phyloP scores from a whole-genome alignment of 192 early-diverging fungal genomes.

The Rhizophlyctis rosea region DNA sequence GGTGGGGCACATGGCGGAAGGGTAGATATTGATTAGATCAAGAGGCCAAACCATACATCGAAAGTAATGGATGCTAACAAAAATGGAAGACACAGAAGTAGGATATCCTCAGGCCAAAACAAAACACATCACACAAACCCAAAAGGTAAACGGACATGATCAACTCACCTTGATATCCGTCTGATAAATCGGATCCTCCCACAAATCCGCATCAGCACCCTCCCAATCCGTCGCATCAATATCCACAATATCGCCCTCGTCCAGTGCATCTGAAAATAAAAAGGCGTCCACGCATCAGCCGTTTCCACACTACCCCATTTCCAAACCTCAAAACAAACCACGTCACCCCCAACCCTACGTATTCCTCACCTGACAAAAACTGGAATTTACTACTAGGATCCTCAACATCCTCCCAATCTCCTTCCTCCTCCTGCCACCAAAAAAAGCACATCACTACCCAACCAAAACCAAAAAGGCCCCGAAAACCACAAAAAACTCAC shows the following conservation, averaged over 20 bases:
- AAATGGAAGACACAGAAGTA: no score
- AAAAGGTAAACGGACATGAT: neutral
- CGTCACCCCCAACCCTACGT: neutral
- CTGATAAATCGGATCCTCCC: conserved; percentile 29
- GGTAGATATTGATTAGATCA: neutral
- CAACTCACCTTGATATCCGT: conserved; percentile 34
- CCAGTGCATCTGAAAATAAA: neutral
- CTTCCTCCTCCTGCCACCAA: conserved; percentile 36
- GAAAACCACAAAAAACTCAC: conserved; percentile 15
- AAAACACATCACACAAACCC: neutral
- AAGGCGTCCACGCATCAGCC: neutral
- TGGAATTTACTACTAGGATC: neutral
- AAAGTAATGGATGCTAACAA: no score
- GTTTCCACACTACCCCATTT: neutral
- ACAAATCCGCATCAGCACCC: conserved; percentile 23
- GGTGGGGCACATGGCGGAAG: neutral
- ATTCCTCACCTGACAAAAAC: neutral
- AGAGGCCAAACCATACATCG: neutral
- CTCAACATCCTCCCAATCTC: conserved; percentile 65
- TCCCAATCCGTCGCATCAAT: conserved; percentile 17
- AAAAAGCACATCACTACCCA: neutral
- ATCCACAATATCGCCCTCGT: neutral
- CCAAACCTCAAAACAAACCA: neutral
- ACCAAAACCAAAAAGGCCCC: conserved; percentile 14
- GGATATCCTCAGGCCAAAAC: neutral